These are phyloP conservation scores for Lactifluus subvellereus DNA, from an alignment of 768 basidiomycete genomes.

Conservation along the genomic window DNA sequence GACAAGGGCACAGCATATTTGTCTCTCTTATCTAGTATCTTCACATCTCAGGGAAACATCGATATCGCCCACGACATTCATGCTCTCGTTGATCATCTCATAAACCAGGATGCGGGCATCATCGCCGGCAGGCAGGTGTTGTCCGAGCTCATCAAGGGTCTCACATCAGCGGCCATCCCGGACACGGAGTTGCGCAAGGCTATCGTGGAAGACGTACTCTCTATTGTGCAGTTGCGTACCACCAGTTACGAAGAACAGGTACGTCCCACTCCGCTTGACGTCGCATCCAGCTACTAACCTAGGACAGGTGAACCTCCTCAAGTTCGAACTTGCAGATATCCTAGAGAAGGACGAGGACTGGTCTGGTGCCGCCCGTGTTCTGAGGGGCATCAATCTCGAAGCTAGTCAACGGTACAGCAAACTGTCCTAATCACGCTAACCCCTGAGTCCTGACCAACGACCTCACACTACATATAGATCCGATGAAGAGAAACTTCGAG, in stretches of 20 bases:
- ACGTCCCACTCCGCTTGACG: conserved; percentile 25
- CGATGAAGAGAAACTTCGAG: conserved; percentile 81
- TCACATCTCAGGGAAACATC: conserved; percentile 46
- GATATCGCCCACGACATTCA: conserved; percentile 54
- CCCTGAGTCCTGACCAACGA: neutral
- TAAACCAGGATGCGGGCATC: conserved; percentile 76
- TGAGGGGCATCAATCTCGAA: conserved; percentile 91
- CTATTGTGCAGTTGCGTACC: conserved; percentile 65
- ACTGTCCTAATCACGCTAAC: neutral
- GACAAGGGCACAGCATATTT: conserved; percentile 78
- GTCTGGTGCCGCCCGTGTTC: conserved; percentile 85
- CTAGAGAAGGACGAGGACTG: conserved; percentile 89
- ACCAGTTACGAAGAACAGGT: conserved; percentile 97
- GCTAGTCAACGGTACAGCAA: conserved; percentile 69
- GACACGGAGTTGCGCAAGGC: conserved; percentile 56
- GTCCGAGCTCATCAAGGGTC: conserved; percentile 70
- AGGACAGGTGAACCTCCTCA: conserved; percentile 67
- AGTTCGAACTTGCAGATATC: conserved; percentile 88
- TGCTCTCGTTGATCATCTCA: conserved; percentile 68
- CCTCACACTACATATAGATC: conserved; percentile 21
- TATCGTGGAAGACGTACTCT: conserved; percentile 71
- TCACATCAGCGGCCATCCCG: conserved; percentile 51
- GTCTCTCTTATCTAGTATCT: conserved; percentile 57
- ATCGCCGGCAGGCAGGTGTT: conserved; percentile 87
- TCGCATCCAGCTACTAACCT: conserved; percentile 2